These are phyloP conservation scores for Fusarium sp. DNA, from an alignment of 2,329 filamentous ascomycete genomes.

Conservation along the genomic window DNA sequence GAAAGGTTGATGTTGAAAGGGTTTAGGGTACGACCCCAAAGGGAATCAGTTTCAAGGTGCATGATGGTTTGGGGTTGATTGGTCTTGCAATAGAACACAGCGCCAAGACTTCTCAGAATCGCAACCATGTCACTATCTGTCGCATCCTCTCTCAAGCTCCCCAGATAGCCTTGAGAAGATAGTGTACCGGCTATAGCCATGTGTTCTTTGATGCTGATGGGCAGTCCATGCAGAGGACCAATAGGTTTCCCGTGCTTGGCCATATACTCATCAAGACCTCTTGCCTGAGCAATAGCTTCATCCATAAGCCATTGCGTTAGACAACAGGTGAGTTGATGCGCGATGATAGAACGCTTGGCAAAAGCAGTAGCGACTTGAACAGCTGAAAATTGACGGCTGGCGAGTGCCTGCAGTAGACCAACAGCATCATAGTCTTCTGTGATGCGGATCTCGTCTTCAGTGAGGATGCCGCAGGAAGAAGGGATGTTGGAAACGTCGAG, in stretches of 20 bases:
- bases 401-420: neutral
- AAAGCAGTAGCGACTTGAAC: slow-evolving; percentile 13
- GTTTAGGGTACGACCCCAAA: slow-evolving; percentile 67
- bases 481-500: neutral
- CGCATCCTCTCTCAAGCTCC: slow-evolving; percentile 2
- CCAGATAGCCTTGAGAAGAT: neutral
- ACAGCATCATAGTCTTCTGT: neutral
- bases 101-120: slow-evolving; percentile 67
- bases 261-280: slow-evolving; percentile 17
- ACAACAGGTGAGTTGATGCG: slow-evolving; percentile 23
- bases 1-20: slow-evolving; percentile 65
- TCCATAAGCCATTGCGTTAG: slow-evolving; percentile 25
- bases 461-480: neutral
- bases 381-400: neutral
- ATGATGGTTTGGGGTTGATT: slow-evolving; percentile 64
- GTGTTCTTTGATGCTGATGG: slow-evolving; percentile 28
- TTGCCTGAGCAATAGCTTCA: slow-evolving; percentile 11
- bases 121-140: slow-evolving; percentile 54
- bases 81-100: slow-evolving; percentile 73
- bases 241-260: neutral
- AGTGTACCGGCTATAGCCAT: slow-evolving; percentile 16
- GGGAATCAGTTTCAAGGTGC: slow-evolving; percentile 63
- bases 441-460: neutral
- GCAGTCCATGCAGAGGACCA: slow-evolving; percentile 29
- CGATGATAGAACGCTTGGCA: slow-evolving; percentile 16